Percentiles rank a stretch among this genome's conserved stretches.
Evolutionary conservation across 2,329 filamentous ascomycete genomes (phyloP).

Genomic region (Nemania abortiva): DNA sequence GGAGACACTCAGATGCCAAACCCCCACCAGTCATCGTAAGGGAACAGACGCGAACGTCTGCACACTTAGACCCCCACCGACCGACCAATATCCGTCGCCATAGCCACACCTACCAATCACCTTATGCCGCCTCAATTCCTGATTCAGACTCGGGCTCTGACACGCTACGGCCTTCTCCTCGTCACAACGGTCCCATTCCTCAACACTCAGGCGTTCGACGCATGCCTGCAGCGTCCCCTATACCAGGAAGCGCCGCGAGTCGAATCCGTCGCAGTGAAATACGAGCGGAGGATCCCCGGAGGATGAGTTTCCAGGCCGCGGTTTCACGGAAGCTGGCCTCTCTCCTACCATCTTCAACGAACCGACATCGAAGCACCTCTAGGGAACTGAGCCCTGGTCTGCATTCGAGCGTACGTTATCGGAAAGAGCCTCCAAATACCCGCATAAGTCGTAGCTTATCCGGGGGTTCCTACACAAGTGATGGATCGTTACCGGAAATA

Average conservation of each 20-base stretch:
- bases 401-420: constrained; percentile 41
- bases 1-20: constrained; percentile 66
- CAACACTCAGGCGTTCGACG: constrained; percentile 43
- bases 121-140: constrained; percentile 40
- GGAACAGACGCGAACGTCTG: constrained; percentile 42
- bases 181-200: constrained; percentile 38
- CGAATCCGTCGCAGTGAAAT: constrained; percentile 44
- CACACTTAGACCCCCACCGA: constrained; percentile 44
- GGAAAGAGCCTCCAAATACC: constrained; percentile 42
- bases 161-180: constrained; percentile 41
- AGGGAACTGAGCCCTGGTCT: constrained; percentile 42
- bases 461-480: constrained; percentile 47
- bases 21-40: constrained; percentile 50
- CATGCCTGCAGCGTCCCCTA: constrained; percentile 41
- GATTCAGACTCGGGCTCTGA: constrained; percentile 47
- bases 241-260: constrained; percentile 37
- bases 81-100: constrained; percentile 45
- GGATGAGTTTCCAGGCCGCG: constrained; percentile 47
- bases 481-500: constrained; percentile 47
- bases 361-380: constrained; percentile 50
- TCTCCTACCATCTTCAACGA: constrained; percentile 45
- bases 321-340: constrained; percentile 48
- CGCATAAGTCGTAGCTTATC: constrained; percentile 48
- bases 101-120: constrained; percentile 49
- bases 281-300: constrained; percentile 46